Conservation (phyloP, 176 grass and related monocot genomes). For the Dendrocalamus sinicus region DNA sequence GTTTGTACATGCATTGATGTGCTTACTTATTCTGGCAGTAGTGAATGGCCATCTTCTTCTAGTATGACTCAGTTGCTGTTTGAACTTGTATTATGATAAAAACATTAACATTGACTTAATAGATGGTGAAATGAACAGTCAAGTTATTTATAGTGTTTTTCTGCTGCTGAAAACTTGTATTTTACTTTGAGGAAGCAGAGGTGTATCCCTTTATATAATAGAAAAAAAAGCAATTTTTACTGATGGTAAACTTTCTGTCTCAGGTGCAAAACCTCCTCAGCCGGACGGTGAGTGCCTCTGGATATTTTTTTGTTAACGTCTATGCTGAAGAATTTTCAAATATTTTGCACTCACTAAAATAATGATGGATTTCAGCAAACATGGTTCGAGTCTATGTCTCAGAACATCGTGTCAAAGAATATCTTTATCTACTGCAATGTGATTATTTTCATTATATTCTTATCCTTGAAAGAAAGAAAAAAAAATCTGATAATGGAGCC, state of each 20-base stretch:
- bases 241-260: slow-evolving; percentile 43
- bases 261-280: slow-evolving; percentile 94
- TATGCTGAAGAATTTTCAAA: slow-evolving; percentile 14
- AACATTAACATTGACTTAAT: not conserved
- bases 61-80: slow-evolving; percentile 12
- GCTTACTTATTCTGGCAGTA: not conserved
- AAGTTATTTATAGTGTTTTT: slow-evolving; percentile 20
- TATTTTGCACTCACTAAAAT: slow-evolving; percentile 32
- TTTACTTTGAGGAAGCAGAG: slow-evolving; percentile 17
- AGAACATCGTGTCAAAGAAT: slow-evolving; percentile 87
- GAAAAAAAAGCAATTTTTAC: slow-evolving; percentile 4
- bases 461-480: not conserved
- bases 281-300: slow-evolving; percentile 75
- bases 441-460: slow-evolving; percentile 33
- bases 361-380: slow-evolving; percentile 74
- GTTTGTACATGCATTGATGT: not conserved
- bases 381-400: slow-evolving; percentile 89
- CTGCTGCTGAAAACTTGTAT: not conserved
- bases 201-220: slow-evolving; percentile 9
- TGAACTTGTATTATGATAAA: slow-evolving; percentile 9
- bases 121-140: slow-evolving; percentile 9
- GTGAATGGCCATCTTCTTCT: not conserved
- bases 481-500: not conserved
- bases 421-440: slow-evolving; percentile 63
- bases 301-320: slow-evolving; percentile 30